Percentiles rank a stretch among this genome's conserved stretches.
phyloP scores from a whole-genome alignment of 2,329 filamentous ascomycete species.

The Colletotrichum theobromicola region DNA sequence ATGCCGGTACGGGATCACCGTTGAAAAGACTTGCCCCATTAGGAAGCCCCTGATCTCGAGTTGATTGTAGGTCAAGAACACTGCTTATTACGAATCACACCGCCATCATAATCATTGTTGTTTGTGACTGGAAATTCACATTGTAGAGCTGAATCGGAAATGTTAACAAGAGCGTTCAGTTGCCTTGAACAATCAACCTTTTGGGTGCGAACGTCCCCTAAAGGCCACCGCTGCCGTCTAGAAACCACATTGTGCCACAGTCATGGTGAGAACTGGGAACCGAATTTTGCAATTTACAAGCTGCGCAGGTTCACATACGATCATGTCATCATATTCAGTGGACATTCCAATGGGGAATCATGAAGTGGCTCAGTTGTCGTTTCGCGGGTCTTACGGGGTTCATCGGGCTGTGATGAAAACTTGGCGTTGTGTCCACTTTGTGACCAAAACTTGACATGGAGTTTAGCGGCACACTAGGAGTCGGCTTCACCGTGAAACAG shows the following conservation, averaged over 20 bases:
- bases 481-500: neutral
- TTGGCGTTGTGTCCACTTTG: neutral
- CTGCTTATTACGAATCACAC: neutral
- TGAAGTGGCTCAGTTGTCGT: neutral
- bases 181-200: neutral
- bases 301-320: neutral
- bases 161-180: rapidly evolving
- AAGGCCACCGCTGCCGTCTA: rapidly evolving
- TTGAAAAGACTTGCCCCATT: neutral
- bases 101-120: neutral
- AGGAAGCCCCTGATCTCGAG: neutral
- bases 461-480: neutral
- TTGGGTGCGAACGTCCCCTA: rapidly evolving
- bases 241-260: neutral
- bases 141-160: neutral
- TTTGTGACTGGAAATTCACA: rapidly evolving
- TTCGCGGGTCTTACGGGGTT: neutral
- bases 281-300: neutral
- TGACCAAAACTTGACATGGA: neutral
- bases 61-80: neutral
- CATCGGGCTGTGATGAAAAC: neutral
- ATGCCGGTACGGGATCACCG: neutral
- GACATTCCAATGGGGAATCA: neutral
- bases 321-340: neutral
- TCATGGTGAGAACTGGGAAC: no score